Percentiles rank a stretch among this genome's conserved stretches.
phyloP scores from a whole-genome alignment of 805 yeast genomes.

The Candida awuae region DNA sequence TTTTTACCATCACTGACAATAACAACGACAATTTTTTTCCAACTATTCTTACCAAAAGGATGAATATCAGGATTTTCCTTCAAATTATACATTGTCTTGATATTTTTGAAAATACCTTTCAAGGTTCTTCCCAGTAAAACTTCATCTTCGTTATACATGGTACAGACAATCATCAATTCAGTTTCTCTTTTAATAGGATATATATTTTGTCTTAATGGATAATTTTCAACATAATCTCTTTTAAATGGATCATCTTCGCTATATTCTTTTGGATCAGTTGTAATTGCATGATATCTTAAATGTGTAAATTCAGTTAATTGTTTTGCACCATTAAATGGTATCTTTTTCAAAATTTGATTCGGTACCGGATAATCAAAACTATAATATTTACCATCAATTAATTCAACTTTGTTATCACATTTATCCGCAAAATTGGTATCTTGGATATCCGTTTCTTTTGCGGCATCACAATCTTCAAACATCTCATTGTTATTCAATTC shows the following conservation, averaged over 20 bases:
- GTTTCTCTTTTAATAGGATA: conserved; percentile 71
- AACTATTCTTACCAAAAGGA: conserved; percentile 85
- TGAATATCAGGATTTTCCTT: conserved; percentile 39
- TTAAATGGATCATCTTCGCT: conserved; percentile 44
- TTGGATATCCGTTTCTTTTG: conserved; percentile 13
- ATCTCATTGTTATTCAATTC: conserved; percentile 15
- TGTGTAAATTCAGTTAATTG: conserved; percentile 50
- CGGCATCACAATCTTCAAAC: conserved; percentile 10
- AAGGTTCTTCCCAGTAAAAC: conserved; percentile 73
- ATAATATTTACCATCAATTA: conserved; percentile 59
- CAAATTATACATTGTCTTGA: conserved; percentile 57
- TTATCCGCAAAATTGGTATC: conserved; percentile 20
- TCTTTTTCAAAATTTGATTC: conserved; percentile 44
- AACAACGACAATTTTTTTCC: conserved; percentile 88
- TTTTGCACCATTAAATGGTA: conserved; percentile 33
- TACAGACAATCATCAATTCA: conserved; percentile 76
- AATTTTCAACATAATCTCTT: conserved; percentile 21
- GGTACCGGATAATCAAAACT: conserved; percentile 85
- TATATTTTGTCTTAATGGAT: conserved; percentile 62
- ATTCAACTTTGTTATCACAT: conserved; percentile 34
- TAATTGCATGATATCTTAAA: conserved; percentile 87
- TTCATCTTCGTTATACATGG: conserved; percentile 92
- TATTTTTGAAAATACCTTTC: conserved; percentile 84
- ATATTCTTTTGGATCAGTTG: conserved; percentile 81
- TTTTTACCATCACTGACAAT: conserved; percentile 87